phyloP scores from a whole-genome alignment of 2,329 filamentous ascomycete genomes.

The Aureobasidium sp. region DNA sequence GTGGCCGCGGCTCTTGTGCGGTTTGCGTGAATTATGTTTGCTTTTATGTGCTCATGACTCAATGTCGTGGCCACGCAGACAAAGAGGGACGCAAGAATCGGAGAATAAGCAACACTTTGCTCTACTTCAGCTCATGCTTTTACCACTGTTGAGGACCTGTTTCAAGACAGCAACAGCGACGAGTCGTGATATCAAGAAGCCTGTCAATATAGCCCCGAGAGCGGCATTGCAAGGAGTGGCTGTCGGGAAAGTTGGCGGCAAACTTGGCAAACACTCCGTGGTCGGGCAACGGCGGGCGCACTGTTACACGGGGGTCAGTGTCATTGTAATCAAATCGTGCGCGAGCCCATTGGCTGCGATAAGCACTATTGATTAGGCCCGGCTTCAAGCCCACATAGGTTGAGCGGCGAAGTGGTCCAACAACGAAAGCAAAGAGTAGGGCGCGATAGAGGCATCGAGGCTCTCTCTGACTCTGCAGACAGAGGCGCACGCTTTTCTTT shows the following conservation, averaged over 20 bases:
- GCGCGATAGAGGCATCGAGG: constrained; percentile 1
- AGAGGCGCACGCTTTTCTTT: neutral
- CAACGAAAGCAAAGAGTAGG: neutral
- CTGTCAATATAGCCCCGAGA: constrained; percentile 6
- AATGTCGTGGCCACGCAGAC: neutral
- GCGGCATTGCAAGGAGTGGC: neutral
- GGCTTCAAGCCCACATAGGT: constrained; percentile 9
- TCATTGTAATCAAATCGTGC: constrained; percentile 13
- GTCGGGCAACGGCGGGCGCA: neutral
- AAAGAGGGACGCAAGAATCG: neutral
- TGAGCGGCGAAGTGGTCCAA: constrained; percentile 9
- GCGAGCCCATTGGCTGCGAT: constrained; percentile 14
- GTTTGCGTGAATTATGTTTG: constrained; percentile 10
- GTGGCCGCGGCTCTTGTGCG: neutral
- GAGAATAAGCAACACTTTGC: neutral
- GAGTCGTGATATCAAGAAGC: constrained; percentile 1
- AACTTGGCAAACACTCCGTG: constrained; percentile 7
- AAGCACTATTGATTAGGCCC: constrained; percentile 13
- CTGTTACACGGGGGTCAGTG: constrained; percentile 14
- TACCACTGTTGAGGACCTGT: constrained; percentile 5
- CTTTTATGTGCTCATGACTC: constrained; percentile 7
- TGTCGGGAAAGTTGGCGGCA: neutral
- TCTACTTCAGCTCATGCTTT: neutral
- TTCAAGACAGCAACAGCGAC: constrained; percentile 1
- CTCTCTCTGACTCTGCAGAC: neutral